Conservation (phyloP, 176 grass and related monocot species). For the Panicum miliaceum region DNA sequence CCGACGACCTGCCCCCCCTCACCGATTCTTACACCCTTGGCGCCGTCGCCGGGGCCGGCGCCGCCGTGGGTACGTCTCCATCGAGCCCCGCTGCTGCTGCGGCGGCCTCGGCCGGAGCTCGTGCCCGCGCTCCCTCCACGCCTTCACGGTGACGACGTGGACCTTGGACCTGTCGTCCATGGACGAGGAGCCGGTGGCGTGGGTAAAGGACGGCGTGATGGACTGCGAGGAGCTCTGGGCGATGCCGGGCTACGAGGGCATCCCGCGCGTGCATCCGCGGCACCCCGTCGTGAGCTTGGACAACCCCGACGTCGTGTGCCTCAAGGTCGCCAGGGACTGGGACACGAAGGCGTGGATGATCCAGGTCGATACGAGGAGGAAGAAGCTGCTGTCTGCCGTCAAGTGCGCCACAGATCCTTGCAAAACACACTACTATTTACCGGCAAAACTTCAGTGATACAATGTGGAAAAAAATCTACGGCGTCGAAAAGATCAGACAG, state of each 20-base stretch:
- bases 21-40: background rate
- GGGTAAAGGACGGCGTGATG: background rate
- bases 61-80: background rate
- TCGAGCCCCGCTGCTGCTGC: background rate
- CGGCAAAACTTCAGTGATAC: background rate
- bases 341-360: background rate
- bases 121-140: background rate
- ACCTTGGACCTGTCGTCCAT: background rate
- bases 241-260: background rate
- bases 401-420: background rate
- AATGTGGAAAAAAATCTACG: background rate
- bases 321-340: background rate
- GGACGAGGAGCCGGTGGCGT: background rate
- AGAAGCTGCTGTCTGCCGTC: background rate
- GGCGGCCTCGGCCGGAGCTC: background rate
- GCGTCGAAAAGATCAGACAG: too few species aligned
- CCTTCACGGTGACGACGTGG: background rate
- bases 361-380: background rate
- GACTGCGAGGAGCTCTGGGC: conserved; percentile 14
- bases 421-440: background rate
- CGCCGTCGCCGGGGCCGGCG: background rate
- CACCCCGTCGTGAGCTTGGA: background rate
- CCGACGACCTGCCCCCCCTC: background rate
- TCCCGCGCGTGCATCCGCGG: background rate
- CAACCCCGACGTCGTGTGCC: background rate